phyloP scores from a whole-genome alignment of 164 flowering plant species.

The Stephania japonica region DNA sequence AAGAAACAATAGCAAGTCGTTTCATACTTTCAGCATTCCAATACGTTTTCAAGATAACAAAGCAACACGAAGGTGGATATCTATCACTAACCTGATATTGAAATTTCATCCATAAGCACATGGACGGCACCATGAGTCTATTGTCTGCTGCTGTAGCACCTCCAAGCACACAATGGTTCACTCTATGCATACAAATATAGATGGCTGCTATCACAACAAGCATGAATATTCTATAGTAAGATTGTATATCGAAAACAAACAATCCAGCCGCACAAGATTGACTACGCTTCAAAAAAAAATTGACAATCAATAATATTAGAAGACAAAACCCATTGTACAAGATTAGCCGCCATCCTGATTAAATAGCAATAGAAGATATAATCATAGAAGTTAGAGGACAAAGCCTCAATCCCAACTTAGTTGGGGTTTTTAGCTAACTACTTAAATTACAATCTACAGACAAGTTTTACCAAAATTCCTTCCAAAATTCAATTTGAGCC shows the following conservation, averaged over 20 bases:
- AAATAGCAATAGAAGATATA: too few relatives aligned
- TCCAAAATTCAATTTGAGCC: too few relatives aligned
- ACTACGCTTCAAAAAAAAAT: too few relatives aligned
- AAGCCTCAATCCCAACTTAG: too few relatives aligned
- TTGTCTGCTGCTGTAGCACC: background rate
- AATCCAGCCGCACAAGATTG: background rate
- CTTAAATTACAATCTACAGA: too few relatives aligned
- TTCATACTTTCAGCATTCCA: background rate
- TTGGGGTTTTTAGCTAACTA: too few relatives aligned
- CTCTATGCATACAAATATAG: background rate
- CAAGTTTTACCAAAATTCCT: too few relatives aligned
- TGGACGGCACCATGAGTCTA: background rate
- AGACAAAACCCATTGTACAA: too few relatives aligned
- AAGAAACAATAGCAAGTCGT: background rate
- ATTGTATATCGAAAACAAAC: background rate
- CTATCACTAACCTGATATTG: background rate
- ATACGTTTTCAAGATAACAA: background rate
- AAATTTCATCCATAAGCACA: background rate
- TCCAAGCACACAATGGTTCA: background rate
- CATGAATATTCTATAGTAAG: background rate
- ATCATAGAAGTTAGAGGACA: too few relatives aligned
- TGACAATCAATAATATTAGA: too few relatives aligned
- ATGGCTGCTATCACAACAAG: background rate
- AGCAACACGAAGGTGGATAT: background rate
- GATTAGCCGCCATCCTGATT: too few relatives aligned